Evolutionary conservation across 768 basidiomycete genomes (phyloP).

Genomic region (Rhizopogon roseolus): DNA sequence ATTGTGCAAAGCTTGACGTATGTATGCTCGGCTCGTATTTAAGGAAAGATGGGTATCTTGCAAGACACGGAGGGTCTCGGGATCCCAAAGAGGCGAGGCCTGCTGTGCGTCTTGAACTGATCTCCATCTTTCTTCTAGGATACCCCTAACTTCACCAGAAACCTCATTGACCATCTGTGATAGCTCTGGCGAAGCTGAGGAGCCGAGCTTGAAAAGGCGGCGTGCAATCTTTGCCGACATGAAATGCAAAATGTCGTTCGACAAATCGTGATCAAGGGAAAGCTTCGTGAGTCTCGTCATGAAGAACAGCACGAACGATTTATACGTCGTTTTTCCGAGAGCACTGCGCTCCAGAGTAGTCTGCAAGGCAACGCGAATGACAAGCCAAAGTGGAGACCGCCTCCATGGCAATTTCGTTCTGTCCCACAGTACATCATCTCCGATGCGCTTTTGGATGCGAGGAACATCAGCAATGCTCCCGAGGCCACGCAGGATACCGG

Average conservation of each 20-base stretch:
- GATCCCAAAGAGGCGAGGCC: constrained; percentile 25
- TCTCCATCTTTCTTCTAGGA: constrained; percentile 32
- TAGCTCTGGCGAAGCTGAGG: constrained; percentile 12
- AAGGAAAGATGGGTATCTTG: constrained; percentile 32
- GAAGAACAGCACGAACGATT: constrained; percentile 30
- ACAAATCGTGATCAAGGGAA: neutral
- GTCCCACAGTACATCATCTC: constrained; percentile 43
- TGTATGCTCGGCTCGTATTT: constrained; percentile 20
- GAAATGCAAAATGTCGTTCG: constrained; percentile 31
- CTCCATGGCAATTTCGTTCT: constrained; percentile 40
- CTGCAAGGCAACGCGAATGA: constrained; percentile 42
- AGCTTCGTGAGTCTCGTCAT: constrained; percentile 12
- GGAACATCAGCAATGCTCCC: constrained; percentile 23
- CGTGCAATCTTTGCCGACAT: constrained; percentile 33
- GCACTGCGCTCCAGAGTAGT: constrained; percentile 23
- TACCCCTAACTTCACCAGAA: constrained; percentile 11
- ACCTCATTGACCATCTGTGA: constrained; percentile 1
- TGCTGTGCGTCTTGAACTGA: constrained; percentile 23
- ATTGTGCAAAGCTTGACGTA: constrained; percentile 14
- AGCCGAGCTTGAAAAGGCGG: constrained; percentile 32
- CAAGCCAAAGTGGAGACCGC: constrained; percentile 45
- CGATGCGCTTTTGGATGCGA: constrained; percentile 37
- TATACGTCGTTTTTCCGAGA: constrained; percentile 18
- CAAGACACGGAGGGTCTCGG: constrained; percentile 19
- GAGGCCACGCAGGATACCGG: constrained; percentile 40